These are phyloP conservation scores for Claviceps fusiformis DNA, from an alignment of 2,329 filamentous ascomycete species.

Conservation along the genomic window DNA sequence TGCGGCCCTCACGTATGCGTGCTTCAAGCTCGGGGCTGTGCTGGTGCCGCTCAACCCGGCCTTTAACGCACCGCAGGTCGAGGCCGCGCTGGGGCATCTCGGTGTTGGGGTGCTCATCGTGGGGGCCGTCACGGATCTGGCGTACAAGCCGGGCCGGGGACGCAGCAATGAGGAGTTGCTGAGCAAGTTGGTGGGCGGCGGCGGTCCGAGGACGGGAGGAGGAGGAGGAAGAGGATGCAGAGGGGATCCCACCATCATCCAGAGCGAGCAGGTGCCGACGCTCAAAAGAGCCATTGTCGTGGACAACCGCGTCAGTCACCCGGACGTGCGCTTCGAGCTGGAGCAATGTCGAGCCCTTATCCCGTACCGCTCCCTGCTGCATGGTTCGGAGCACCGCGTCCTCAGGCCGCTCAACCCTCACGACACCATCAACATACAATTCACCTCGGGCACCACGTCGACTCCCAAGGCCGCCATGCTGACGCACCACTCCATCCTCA, in stretches of 20 bases:
- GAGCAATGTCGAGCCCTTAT: slow-evolving; percentile 29
- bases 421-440: slow-evolving; percentile 89
- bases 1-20: slow-evolving; percentile 71
- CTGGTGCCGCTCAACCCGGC: slow-evolving; percentile 87
- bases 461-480: slow-evolving; percentile 85
- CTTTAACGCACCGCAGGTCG: slow-evolving; percentile 70
- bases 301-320: slow-evolving; percentile 53
- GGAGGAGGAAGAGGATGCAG: too few species aligned
- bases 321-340: slow-evolving; percentile 29
- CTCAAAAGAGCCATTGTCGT: slow-evolving; percentile 61
- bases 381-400: slow-evolving; percentile 19
- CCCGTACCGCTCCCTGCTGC: slow-evolving; percentile 28
- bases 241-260: slow-evolving; percentile 14
- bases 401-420: slow-evolving; percentile 33
- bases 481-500: slow-evolving; percentile 73
- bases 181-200: slow-evolving; percentile 26
- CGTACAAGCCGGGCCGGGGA: slow-evolving; percentile 45
- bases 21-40: slow-evolving; percentile 90
- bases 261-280: slow-evolving; percentile 45
- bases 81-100: slow-evolving; percentile 65
- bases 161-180: slow-evolving; percentile 39
- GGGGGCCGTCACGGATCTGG: slow-evolving; percentile 74
- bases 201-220: slow-evolving; percentile 15
- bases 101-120: slow-evolving; percentile 63
- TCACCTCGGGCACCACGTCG: slow-evolving; percentile 90